These are phyloP conservation scores for Austroboletus niveus DNA, from an alignment of 1,284 basidiomycete species.

Conservation along the genomic window DNA sequence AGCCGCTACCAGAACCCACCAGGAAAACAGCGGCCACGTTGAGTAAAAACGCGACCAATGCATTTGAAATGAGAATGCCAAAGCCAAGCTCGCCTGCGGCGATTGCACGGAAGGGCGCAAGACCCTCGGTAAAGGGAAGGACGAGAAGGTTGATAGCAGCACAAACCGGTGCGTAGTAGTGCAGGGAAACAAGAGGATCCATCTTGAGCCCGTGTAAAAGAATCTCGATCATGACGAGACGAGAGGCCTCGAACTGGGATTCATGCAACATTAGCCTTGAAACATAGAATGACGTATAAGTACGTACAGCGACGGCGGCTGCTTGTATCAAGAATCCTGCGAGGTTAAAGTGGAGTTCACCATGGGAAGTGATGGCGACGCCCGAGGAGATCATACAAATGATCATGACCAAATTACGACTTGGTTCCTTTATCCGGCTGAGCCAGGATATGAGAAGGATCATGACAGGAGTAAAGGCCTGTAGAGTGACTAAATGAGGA, in stretches of 20 bases:
- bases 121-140: constrained; percentile 87
- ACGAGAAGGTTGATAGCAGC: constrained; percentile 84
- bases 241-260: constrained; percentile 78
- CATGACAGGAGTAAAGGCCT: constrained; percentile 96
- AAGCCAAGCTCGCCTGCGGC: constrained; percentile 55
- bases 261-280: constrained; percentile 11
- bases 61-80: constrained; percentile 82
- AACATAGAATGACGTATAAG: background rate
- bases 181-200: constrained; percentile 94
- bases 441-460: constrained; percentile 94
- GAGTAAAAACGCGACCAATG: constrained; percentile 84
- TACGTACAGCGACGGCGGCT: constrained; percentile 71
- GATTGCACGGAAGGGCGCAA: constrained; percentile 76
- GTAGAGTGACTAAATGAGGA: constrained; percentile 5
- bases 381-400: constrained; percentile 92
- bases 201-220: constrained; percentile 95
- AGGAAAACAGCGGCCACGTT: constrained; percentile 96
- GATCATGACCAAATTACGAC: constrained; percentile 75
- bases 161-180: constrained; percentile 97
- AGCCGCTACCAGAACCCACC: constrained; percentile 83
- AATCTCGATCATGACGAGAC: constrained; percentile 95
- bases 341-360: constrained; percentile 84
- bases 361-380: constrained; percentile 85
- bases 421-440: constrained; percentile 88
- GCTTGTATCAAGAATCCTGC: constrained; percentile 86